Conservation (phyloP, 2,329 filamentous ascomycete genomes). For the Exophiala mesophila region DNA sequence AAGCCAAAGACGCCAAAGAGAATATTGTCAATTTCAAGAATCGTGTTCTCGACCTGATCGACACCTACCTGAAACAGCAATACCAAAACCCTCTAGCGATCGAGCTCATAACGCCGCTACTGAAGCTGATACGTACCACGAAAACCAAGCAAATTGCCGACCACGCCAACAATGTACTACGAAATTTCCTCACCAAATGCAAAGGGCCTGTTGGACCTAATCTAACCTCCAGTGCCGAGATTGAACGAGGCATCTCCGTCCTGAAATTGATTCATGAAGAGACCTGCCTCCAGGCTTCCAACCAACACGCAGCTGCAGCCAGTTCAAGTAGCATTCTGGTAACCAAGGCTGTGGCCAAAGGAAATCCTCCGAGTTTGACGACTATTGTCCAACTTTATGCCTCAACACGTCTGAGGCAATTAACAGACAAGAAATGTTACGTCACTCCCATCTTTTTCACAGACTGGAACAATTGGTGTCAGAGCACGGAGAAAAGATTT, state of each 20-base stretch:
- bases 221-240: slow-evolving; percentile 48
- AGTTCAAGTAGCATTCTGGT: slow-evolving; percentile 53
- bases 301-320: slow-evolving; percentile 67
- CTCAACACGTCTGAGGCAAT: slow-evolving; percentile 56
- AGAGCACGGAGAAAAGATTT: slow-evolving; percentile 14
- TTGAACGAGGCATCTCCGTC: slow-evolving; percentile 9
- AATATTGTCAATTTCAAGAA: slow-evolving; percentile 93
- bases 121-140: slow-evolving; percentile 72
- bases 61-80: slow-evolving; percentile 78
- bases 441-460: slow-evolving; percentile 63
- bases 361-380: slow-evolving; percentile 49
- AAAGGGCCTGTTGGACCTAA: slow-evolving; percentile 44
- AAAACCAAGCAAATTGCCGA: slow-evolving; percentile 68
- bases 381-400: slow-evolving; percentile 61
- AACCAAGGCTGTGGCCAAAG: slow-evolving; percentile 40
- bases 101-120: slow-evolving; percentile 66
- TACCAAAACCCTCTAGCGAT: slow-evolving; percentile 63
- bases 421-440: slow-evolving; percentile 52
- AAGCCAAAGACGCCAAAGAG: slow-evolving; percentile 81
- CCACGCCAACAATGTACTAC: slow-evolving; percentile 67
- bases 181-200: slow-evolving; percentile 64
- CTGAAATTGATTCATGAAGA: slow-evolving; percentile 65
- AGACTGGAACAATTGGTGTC: slow-evolving; percentile 71
- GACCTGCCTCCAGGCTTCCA: slow-evolving; percentile 52
- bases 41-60: slow-evolving; percentile 80